Evolutionary conservation across 371 early-diverging fungal species (phyloP).

Genomic region (Circinella umbellata): DNA sequence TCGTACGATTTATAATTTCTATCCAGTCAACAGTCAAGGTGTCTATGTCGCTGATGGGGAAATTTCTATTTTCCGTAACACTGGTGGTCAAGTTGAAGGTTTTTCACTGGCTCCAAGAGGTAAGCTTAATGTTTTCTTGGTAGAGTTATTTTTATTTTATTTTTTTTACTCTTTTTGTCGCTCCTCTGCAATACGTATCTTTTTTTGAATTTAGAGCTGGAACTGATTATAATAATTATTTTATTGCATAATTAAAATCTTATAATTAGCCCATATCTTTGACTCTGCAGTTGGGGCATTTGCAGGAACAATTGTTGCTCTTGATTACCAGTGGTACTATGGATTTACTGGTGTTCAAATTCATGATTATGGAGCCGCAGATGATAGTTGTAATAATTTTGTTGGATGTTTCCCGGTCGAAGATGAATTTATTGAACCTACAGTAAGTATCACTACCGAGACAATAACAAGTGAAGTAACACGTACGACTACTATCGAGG

Average conservation of each 20-base stretch:
- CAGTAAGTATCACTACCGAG: neutral
- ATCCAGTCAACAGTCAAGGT: constrained; percentile 20
- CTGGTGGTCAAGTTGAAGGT: constrained; percentile 24
- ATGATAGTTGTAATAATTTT: constrained; percentile 12
- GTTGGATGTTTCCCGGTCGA: constrained; percentile 21
- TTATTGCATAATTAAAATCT: neutral
- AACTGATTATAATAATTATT: neutral
- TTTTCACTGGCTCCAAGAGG: constrained; percentile 28
- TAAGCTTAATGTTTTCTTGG: neutral
- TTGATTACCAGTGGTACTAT: constrained; percentile 19
- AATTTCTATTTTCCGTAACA: constrained; percentile 20
- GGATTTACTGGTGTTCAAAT: constrained; percentile 9
- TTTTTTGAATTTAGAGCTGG: too few species aligned
- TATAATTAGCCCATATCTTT: constrained; percentile 11
- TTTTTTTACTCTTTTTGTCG: too few species aligned
- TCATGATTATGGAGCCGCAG: constrained; percentile 15
- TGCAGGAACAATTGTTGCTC: constrained; percentile 26
- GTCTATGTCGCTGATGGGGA: constrained; percentile 9
- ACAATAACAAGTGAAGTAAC: neutral
- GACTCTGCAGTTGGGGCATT: constrained; percentile 28
- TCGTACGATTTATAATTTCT: constrained; percentile 27
- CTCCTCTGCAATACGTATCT: too few species aligned
- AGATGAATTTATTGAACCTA: neutral
- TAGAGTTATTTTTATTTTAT: neutral
- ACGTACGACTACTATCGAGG: too few species aligned